Conservation (phyloP, 768 basidiomycete species). For the Lactarius akahatsu region DNA sequence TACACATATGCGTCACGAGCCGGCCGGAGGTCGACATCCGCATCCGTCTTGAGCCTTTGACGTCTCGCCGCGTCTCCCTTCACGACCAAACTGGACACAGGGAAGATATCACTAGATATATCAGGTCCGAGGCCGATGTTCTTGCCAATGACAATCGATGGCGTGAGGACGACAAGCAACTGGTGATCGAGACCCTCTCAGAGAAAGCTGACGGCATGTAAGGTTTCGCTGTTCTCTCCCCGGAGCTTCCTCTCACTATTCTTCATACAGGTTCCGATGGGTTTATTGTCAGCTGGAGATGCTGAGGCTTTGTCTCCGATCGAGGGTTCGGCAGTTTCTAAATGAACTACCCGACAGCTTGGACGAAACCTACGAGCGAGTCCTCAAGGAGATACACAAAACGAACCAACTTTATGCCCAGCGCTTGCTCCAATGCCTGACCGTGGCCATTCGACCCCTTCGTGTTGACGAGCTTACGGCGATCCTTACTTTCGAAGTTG, state of each 20-base stretch:
- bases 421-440: neutral
- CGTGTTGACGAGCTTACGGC: neutral
- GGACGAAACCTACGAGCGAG: neutral
- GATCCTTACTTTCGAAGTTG: neutral
- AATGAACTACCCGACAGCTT: neutral
- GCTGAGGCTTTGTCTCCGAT: neutral
- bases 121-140: neutral
- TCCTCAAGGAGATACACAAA: neutral
- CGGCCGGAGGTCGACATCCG: neutral
- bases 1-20: neutral
- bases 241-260: neutral
- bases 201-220: neutral
- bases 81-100: neutral
- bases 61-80: neutral
- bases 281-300: neutral
- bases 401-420: neutral
- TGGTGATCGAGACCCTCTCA: neutral
- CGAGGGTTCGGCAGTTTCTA: neutral
- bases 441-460: neutral
- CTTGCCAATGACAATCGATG: neutral
- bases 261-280: neutral
- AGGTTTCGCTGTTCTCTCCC: neutral
- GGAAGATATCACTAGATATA: neutral
- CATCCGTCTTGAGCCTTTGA: neutral
- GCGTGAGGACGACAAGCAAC: neutral